Conservation (phyloP, 768 basidiomycete species). For the Boletus reticulatus region DNA sequence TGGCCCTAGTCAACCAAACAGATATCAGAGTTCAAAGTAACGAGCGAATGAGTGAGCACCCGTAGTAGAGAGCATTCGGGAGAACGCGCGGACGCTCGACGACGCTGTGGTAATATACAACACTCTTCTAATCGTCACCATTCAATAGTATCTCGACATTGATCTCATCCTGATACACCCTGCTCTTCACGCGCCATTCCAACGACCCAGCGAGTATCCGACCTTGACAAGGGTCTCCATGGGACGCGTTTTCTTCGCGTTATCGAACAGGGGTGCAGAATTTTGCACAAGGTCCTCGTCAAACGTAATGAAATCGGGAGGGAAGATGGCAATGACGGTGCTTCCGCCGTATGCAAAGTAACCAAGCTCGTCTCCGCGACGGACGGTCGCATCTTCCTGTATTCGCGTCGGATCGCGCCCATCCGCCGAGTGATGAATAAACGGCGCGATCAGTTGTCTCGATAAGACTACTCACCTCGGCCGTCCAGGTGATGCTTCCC, state of each 20-base stretch:
- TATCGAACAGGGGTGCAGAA: constrained; percentile 34
- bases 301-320: constrained; percentile 49
- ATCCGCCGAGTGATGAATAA: not conserved
- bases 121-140: not conserved
- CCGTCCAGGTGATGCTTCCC: constrained; percentile 69
- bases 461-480: constrained; percentile 13
- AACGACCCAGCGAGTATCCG: constrained; percentile 29
- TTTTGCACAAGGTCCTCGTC: constrained; percentile 60
- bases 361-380: constrained; percentile 66
- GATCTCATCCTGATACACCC: not conserved
- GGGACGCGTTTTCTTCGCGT: constrained; percentile 21
- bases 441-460: not conserved
- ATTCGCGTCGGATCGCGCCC: not conserved
- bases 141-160: too few relatives aligned
- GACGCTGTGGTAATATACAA: not conserved
- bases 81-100: too few relatives aligned
- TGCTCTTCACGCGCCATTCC: constrained; percentile 11
- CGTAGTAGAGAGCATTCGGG: too few relatives aligned
- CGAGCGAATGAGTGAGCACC: too few relatives aligned
- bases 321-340: constrained; percentile 62
- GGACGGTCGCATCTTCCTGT: constrained; percentile 46
- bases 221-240: constrained; percentile 69
- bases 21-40: too few relatives aligned
- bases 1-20: too few relatives aligned
- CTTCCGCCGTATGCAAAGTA: constrained; percentile 79